Percentiles rank a stretch among this genome's conserved stretches.
phyloP scores from a whole-genome alignment of 1,139 yeast genomes.

The Debaryomyces psychrophilus region DNA sequence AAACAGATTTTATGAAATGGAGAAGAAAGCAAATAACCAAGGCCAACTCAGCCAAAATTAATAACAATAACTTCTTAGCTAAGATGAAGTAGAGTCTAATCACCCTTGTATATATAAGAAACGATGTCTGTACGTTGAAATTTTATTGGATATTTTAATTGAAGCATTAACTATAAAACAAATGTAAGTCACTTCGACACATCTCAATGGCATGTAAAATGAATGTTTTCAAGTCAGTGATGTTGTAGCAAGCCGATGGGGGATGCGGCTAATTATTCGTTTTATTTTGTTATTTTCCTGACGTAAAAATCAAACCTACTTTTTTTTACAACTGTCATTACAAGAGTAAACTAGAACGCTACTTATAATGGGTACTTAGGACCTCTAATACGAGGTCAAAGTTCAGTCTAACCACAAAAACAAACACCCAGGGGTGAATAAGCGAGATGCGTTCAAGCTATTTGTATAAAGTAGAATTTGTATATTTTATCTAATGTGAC shows the following conservation, averaged over 20 bases:
- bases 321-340: too few species aligned
- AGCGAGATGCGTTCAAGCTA: background rate
- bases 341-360: too few species aligned
- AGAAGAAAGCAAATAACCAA: constrained; percentile 71
- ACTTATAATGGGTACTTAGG: too few species aligned
- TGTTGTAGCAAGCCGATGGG: too few species aligned
- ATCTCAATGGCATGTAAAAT: too few species aligned
- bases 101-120: constrained; percentile 14
- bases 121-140: constrained; percentile 7
- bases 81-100: constrained; percentile 35
- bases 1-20: constrained; percentile 63
- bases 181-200: background rate
- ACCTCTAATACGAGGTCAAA: too few species aligned
- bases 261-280: too few species aligned
- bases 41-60: constrained; percentile 68
- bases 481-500: background rate
- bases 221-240: too few species aligned
- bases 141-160: background rate
- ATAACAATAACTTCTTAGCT: constrained; percentile 74
- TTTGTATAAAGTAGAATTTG: constrained; percentile 1
- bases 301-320: too few species aligned
- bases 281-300: too few species aligned
- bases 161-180: background rate
- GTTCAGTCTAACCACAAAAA: too few species aligned
- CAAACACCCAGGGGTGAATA: background rate